Evolutionary conservation across 106 monocot species (phyloP).

Genomic region (Xerophyta viscosa): DNA sequence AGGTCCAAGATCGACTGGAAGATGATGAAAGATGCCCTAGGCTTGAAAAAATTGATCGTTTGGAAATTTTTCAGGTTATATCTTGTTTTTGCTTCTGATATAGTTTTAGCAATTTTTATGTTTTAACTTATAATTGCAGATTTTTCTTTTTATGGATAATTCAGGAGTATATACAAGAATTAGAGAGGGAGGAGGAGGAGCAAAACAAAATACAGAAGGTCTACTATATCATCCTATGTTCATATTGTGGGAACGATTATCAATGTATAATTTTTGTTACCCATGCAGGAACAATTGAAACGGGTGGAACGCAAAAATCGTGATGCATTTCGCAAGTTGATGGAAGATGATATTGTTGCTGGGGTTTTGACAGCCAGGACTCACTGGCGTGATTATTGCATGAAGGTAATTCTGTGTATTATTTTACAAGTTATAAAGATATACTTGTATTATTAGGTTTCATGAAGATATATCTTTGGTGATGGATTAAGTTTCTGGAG

Average conservation of each 20-base stretch:
- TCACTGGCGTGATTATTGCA: slow-evolving; percentile 90
- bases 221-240: not conserved
- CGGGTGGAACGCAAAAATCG: slow-evolving; percentile 84
- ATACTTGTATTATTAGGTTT: too few species aligned
- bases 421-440: not conserved
- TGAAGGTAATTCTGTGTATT: slow-evolving; percentile 40
- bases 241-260: too few species aligned
- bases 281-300: slow-evolving; percentile 58
- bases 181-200: slow-evolving; percentile 97
- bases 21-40: slow-evolving; percentile 90
- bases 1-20: slow-evolving; percentile 85
- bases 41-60: slow-evolving; percentile 86
- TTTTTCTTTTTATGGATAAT: not conserved
- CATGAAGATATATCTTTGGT: not conserved
- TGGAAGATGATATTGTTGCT: slow-evolving; percentile 70
- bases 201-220: slow-evolving; percentile 87
- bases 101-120: slow-evolving; percentile 9
- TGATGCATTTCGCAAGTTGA: slow-evolving; percentile 81
- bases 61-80: slow-evolving; percentile 88
- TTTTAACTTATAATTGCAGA: not conserved
- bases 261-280: not conserved
- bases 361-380: slow-evolving; percentile 87
- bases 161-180: slow-evolving; percentile 85
- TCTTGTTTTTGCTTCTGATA: not conserved
- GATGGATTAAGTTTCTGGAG: not conserved